Conservation (phyloP, 163 green algal species). For the Smithsoniella earleae region DNA sequence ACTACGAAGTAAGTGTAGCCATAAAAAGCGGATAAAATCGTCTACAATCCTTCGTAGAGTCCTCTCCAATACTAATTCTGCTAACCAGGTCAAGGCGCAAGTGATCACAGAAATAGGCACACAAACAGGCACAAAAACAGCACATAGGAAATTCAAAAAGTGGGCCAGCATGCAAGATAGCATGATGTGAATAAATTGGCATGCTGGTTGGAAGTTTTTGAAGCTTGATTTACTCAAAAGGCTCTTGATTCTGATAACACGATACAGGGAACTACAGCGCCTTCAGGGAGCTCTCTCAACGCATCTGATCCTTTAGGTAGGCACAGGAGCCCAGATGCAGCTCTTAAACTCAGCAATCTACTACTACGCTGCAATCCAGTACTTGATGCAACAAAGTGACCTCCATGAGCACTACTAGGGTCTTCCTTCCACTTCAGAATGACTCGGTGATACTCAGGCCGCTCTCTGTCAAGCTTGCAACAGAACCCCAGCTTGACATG, state of each 20-base stretch:
- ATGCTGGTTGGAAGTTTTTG: too few relatives aligned
- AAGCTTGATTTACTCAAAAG: too few relatives aligned
- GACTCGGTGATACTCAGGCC: constrained; percentile 89
- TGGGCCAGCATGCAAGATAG: too few relatives aligned
- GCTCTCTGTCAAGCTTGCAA: constrained; percentile 71
- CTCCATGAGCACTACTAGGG: neutral
- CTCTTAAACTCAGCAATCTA: constrained; percentile 74
- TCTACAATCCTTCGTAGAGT: too few relatives aligned
- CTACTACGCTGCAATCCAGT: constrained; percentile 91
- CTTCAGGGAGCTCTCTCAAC: constrained; percentile 80
- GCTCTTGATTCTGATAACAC: neutral
- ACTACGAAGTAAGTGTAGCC: too few relatives aligned
- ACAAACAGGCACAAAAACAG: too few relatives aligned
- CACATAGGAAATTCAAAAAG: too few relatives aligned
- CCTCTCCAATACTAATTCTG: too few relatives aligned
- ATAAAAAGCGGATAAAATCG: too few relatives aligned
- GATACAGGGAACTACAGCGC: neutral
- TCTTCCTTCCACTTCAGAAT: constrained; percentile 50
- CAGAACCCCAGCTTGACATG: constrained; percentile 37
- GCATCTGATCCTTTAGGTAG: constrained; percentile 57
- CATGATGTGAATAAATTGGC: too few relatives aligned
- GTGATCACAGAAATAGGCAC: too few relatives aligned
- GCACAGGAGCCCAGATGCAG: constrained; percentile 29
- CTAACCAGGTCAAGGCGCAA: too few relatives aligned
- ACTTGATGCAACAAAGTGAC: constrained; percentile 55